Evolutionary conservation across 1,284 basidiomycete genomes (phyloP).

Genomic region (Apiotrichum akiyoshidainum): DNA sequence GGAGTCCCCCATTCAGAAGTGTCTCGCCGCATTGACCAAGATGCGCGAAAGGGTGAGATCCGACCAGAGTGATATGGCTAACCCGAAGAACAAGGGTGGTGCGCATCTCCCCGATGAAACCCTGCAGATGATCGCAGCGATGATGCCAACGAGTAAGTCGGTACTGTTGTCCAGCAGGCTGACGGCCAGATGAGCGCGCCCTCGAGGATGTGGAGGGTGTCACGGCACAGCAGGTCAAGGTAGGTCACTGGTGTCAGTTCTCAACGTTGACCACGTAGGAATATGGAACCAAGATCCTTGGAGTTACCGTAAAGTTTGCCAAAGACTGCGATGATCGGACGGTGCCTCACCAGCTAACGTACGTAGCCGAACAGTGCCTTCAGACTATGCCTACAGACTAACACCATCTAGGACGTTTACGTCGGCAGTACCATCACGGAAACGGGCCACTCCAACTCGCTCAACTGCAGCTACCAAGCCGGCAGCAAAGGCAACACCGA

Average conservation of each 20-base stretch:
- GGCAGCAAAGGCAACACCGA: too few relatives aligned
- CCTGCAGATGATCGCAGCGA: conserved; percentile 40
- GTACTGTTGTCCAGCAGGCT: background rate
- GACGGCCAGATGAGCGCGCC: conserved; percentile 21
- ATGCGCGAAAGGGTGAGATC: conserved; percentile 12
- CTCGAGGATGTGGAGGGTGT: conserved; percentile 35
- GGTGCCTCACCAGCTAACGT: too few relatives aligned
- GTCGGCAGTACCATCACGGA: too few relatives aligned
- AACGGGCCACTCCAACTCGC: too few relatives aligned
- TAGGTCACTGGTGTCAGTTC: conserved; percentile 4
- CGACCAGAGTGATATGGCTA: background rate
- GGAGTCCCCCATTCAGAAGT: conserved; percentile 3
- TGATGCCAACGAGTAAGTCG: conserved; percentile 41
- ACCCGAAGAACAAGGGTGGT: conserved; percentile 13
- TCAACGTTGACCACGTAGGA: conserved; percentile 5
- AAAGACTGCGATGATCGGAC: too few relatives aligned
- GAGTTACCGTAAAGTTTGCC: conserved; percentile 18
- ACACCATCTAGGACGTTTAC: too few relatives aligned
- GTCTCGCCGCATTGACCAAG: conserved; percentile 4
- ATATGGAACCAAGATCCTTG: conserved; percentile 22
- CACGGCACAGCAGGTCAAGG: conserved; percentile 15
- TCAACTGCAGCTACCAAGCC: too few relatives aligned
- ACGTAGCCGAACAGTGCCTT: too few relatives aligned
- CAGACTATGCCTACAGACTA: too few relatives aligned
- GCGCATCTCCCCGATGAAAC: conserved; percentile 30